Conservation (phyloP, 352 stramenopile species). For the Phytophthora capsici region DNA sequence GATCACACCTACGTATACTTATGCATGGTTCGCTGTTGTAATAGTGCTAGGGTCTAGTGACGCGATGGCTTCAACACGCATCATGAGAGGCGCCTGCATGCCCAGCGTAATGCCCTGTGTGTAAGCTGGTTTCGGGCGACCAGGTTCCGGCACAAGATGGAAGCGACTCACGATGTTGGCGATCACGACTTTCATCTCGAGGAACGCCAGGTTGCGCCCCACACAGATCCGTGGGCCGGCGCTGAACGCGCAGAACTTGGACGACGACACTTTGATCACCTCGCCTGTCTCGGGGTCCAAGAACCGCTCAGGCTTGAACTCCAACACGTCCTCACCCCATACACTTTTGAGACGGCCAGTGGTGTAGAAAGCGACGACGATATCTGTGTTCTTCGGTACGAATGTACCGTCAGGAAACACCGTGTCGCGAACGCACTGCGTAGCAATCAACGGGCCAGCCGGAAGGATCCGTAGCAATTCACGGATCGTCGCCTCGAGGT, state of each 20-base stretch:
- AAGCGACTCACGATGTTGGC: slow-evolving; percentile 59
- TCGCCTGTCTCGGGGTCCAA: slow-evolving; percentile 44
- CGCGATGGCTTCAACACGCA: slow-evolving; percentile 25
- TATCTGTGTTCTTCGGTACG: slow-evolving; percentile 46
- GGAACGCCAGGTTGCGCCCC: slow-evolving; percentile 51
- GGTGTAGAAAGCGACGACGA: slow-evolving; percentile 54
- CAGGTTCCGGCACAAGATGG: slow-evolving; percentile 43
- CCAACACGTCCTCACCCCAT: slow-evolving; percentile 52
- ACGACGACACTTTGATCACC: slow-evolving; percentile 46
- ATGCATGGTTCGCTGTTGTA: slow-evolving; percentile 6
- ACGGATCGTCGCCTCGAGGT: slow-evolving; percentile 60
- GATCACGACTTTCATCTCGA: slow-evolving; percentile 68
- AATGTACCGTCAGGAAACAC: slow-evolving; percentile 68
- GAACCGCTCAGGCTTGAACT: slow-evolving; percentile 65
- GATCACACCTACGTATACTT: slow-evolving; percentile 2
- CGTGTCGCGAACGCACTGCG: slow-evolving; percentile 48
- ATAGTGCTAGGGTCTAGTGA: background rate
- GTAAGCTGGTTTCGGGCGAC: slow-evolving; percentile 44
- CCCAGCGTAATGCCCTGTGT: slow-evolving; percentile 52
- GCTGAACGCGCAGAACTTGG: slow-evolving; percentile 74
- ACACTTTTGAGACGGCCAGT: slow-evolving; percentile 54
- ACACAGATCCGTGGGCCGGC: slow-evolving; percentile 59
- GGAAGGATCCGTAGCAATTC: slow-evolving; percentile 70
- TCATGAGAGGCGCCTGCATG: slow-evolving; percentile 44
- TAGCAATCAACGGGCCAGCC: slow-evolving; percentile 52